phyloP scores from a whole-genome alignment of 306 rosid species.

The Morella rubra region DNA sequence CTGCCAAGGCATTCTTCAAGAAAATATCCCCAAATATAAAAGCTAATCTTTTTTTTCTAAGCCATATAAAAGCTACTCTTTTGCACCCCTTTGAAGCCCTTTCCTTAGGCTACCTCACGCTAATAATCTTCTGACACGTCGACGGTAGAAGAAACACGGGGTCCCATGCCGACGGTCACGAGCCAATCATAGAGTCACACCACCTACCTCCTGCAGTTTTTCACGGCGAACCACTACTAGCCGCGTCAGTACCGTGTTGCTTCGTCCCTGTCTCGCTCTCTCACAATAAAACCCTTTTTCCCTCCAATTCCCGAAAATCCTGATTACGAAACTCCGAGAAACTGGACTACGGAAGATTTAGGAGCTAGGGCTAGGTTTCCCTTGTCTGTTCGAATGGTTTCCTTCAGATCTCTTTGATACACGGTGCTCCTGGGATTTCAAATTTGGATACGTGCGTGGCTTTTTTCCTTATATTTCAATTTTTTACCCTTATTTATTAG shows the following conservation, averaged over 20 bases:
- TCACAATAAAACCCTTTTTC: background rate
- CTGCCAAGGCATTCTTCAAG: too few relatives aligned
- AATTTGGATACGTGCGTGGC: background rate
- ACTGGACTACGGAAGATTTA: background rate
- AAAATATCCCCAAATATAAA: too few relatives aligned
- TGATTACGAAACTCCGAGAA: background rate
- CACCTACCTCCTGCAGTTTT: background rate
- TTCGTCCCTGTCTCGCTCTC: background rate
- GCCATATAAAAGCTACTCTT: too few relatives aligned
- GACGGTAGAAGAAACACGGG: background rate
- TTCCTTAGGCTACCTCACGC: background rate
- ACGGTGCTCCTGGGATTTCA: background rate
- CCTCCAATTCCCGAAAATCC: background rate
- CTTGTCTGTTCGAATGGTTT: background rate
- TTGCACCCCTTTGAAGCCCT: too few relatives aligned
- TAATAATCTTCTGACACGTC: background rate
- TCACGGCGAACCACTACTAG: background rate
- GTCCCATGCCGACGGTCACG: background rate
- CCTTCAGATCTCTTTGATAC: background rate
- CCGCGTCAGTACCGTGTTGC: background rate
- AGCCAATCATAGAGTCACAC: background rate
- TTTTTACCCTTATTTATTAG: too few relatives aligned
- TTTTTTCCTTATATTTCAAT: too few relatives aligned
- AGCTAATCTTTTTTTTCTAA: too few relatives aligned
- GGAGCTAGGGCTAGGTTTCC: background rate